Base-by-base conservation (phyloP, 306 rosid genomes). In the Sicyos edulis region DNA sequence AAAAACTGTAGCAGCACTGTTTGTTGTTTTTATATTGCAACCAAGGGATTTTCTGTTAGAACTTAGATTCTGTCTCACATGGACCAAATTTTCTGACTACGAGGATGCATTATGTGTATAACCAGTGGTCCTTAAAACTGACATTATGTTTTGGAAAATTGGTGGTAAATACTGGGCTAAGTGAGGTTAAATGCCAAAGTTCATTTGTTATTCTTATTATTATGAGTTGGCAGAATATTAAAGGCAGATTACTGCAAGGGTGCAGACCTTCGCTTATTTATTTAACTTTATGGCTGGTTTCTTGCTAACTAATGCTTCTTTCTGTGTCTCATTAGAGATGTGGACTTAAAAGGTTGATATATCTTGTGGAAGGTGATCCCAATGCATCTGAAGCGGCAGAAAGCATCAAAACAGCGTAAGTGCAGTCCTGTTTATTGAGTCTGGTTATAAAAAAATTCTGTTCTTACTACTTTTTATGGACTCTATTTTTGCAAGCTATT, bases 371-470 rank as follows among this genome's bases (percentile, higher is more conserved):
- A 84, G 98, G 98, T 70, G 98, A 92, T 74, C 93, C 96, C 75
- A 90, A 92, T 87, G 70, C 91, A 77, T 88, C 93, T 40, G 96
- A 92, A 85, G 96, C 91, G 53, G 88, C 96, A 8, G 98, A 92
- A 75, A 90, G 96, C 86, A 84, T 92, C 73, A 92, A 92, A 87
- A 92, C 98, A 66, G 98, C 98, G 96, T 90, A 88, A 78, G 96
- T 51, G 42, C 8, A 7, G 6, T 45, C 54, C 21, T 40, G 32
- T 19, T 65, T 42, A 52, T 32, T 53, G 1, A 37, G 66, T 14
- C 15, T 0, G 42, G 40, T 52, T 8, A 54, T 32, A 6, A 37
- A 17, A 17, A 34, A 5, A 6, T 45, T 8, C 5, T 7, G 16
- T 10, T 45, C 37, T 40, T 26, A 32, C 37, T 5, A 3, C 37